These are phyloP conservation scores for Schizochytrium sp. DNA, from an alignment of 108 stramenopile genomes.

Conservation along the genomic window DNA sequence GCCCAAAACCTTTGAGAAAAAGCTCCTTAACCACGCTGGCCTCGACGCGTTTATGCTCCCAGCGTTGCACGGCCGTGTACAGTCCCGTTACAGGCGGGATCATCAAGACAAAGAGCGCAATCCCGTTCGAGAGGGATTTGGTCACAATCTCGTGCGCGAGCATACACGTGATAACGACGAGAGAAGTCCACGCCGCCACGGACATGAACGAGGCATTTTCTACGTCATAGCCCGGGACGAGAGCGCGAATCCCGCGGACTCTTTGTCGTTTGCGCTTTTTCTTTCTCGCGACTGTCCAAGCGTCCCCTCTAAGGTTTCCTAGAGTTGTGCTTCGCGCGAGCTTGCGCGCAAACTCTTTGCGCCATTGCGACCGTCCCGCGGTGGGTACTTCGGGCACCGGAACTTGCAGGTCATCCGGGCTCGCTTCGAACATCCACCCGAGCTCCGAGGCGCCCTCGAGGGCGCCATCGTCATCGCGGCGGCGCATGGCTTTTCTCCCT, in stretches of 20 bases:
- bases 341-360: neutral
- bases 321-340: neutral
- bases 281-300: neutral
- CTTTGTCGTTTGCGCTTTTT: neutral
- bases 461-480: neutral
- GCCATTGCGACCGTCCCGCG: neutral
- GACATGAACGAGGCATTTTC: neutral
- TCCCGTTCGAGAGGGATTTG: neutral
- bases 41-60: neutral
- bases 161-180: neutral
- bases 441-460: neutral
- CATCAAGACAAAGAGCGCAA: neutral
- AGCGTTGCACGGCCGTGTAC: neutral
- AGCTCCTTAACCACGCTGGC: neutral
- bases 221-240: neutral
- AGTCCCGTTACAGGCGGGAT: neutral
- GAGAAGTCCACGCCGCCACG: neutral
- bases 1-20: neutral
- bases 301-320: neutral
- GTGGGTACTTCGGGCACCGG: neutral
- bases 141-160: neutral
- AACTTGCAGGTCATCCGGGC: neutral
- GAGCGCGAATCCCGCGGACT: neutral
- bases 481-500: neutral
- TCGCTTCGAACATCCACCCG: neutral